Evolutionary conservation across 768 basidiomycete species (phyloP).

Genomic region (Lentinula raphanica): DNA sequence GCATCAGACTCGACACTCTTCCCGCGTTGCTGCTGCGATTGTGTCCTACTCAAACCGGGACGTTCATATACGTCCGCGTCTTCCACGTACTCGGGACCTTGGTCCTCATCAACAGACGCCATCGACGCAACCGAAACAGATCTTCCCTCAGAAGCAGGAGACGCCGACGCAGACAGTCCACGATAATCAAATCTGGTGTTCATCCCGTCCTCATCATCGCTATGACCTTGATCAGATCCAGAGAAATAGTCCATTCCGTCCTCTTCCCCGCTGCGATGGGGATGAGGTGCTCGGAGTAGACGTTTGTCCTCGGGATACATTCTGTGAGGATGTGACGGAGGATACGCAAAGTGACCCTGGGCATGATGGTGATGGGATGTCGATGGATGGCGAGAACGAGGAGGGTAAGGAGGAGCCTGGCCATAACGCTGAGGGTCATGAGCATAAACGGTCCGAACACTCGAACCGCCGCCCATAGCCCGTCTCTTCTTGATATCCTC

Average conservation of each 20-base stretch:
- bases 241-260: background rate
- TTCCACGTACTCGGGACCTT: background rate
- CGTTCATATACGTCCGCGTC: background rate
- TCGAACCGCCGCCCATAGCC: slow-evolving; percentile 9
- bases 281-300: background rate
- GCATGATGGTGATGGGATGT: background rate
- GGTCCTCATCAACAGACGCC: background rate
- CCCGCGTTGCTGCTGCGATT: background rate
- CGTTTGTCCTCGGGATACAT: background rate
- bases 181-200: background rate
- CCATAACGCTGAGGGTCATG: background rate
- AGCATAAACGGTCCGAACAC: background rate
- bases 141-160: background rate
- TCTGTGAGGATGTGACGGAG: background rate
- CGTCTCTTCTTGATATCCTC: slow-evolving; percentile 38
- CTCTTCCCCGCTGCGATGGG: background rate
- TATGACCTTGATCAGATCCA: background rate
- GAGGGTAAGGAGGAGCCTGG: slow-evolving; percentile 2
- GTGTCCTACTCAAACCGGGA: background rate
- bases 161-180: background rate
- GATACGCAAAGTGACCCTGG: background rate
- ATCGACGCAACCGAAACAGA: background rate
- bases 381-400: slow-evolving; percentile 1
- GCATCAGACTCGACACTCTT: background rate
- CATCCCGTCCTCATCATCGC: background rate